Conservation (phyloP, 768 basidiomycete species). For the Tricholoma hemisulphureum region DNA sequence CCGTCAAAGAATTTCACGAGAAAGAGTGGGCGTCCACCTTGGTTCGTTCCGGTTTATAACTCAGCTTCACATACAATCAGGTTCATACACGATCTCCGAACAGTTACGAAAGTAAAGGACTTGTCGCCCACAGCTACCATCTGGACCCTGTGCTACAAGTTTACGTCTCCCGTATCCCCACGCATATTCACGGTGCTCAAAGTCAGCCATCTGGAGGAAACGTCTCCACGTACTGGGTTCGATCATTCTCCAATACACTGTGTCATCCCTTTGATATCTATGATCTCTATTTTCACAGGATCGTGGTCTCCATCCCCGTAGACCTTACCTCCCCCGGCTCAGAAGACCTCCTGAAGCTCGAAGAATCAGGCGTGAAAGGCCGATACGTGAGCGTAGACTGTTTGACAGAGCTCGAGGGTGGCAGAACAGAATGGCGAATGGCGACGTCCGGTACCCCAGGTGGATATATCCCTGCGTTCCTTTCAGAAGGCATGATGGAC, state of each 20-base stretch:
- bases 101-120: conserved; percentile 59
- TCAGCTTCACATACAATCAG: conserved; percentile 33
- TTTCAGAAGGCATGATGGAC: conserved; percentile 60
- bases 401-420: conserved; percentile 58
- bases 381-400: conserved; percentile 72
- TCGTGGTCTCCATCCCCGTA: conserved; percentile 64
- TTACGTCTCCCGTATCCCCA: conserved; percentile 67
- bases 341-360: conserved; percentile 55
- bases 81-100: conserved; percentile 63
- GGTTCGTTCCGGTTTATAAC: neutral
- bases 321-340: conserved; percentile 54
- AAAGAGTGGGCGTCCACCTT: conserved; percentile 48
- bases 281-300: conserved; percentile 24
- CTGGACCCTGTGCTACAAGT: conserved; percentile 73
- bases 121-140: conserved; percentile 63
- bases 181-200: conserved; percentile 77
- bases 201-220: conserved; percentile 50
- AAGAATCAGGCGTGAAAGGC: conserved; percentile 63
- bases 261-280: neutral
- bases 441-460: conserved; percentile 73
- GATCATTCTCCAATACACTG: conserved; percentile 17
- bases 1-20: conserved; percentile 69
- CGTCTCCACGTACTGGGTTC: conserved; percentile 59
- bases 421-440: conserved; percentile 76
- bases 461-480: conserved; percentile 63